phyloP scores from a whole-genome alignment of 139 green algal species.

The Chlamydomonas sp. region DNA sequence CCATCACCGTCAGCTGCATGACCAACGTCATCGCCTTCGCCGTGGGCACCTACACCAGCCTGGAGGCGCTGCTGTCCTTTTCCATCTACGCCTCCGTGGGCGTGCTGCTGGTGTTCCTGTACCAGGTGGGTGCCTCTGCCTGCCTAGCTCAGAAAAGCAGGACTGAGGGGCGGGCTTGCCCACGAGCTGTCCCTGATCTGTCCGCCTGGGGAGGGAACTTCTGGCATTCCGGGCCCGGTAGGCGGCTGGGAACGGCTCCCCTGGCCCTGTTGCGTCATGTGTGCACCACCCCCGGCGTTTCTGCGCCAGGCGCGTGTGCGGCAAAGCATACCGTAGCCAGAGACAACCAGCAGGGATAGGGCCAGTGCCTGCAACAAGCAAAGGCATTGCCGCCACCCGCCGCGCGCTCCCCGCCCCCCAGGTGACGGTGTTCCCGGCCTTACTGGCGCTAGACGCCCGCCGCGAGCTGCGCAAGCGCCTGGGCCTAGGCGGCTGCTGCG shows the following conservation, averaged over 20 bases:
- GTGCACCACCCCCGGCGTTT: no score
- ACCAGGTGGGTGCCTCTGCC: conserved; percentile 31
- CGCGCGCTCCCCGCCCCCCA: not conserved
- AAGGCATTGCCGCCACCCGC: no score
- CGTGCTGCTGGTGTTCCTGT: conserved; percentile 61
- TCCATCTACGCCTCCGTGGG: conserved; percentile 58
- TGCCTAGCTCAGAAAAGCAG: not conserved
- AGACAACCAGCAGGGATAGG: no score
- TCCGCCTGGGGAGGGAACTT: no score
- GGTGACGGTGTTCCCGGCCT: conserved; percentile 60
- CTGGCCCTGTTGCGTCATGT: no score
- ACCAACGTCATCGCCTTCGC: conserved; percentile 69
- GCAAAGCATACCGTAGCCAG: no score
- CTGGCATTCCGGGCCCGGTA: no score
- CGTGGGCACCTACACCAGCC: conserved; percentile 57
- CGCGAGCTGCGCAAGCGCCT: conserved; percentile 33
- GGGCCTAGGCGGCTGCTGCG: conserved; percentile 4
- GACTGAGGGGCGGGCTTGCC: no score
- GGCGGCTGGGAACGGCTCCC: no score
- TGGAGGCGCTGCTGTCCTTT: conserved; percentile 63
- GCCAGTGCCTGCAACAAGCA: no score
- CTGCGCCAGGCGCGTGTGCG: no score
- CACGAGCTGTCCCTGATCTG: no score
- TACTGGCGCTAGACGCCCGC: conserved; percentile 51
- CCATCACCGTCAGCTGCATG: conserved; percentile 57